A percentile compares a stretch with the other conserved stretches of the same genome.
Evolutionary conservation across 352 stramenopile species (phyloP).

Genomic region (Aphanomyces astaci): DNA sequence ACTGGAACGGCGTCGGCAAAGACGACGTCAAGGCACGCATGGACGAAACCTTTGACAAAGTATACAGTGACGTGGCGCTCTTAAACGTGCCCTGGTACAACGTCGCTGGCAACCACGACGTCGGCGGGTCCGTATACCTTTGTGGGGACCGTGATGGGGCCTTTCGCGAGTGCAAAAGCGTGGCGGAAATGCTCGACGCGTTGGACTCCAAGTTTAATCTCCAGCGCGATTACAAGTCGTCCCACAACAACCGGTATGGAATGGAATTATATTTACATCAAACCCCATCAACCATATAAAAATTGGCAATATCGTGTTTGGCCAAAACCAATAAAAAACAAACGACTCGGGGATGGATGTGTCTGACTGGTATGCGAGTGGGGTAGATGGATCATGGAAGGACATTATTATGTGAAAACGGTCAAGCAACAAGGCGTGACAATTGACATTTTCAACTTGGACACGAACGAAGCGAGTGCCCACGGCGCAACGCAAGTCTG

Average conservation of each 20-base stretch:
- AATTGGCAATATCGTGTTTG: too few relatives aligned
- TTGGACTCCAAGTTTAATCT: slow-evolving; percentile 57
- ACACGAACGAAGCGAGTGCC: slow-evolving; percentile 81
- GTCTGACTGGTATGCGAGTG: too few relatives aligned
- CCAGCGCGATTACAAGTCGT: slow-evolving; percentile 51
- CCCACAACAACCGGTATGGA: slow-evolving; percentile 45
- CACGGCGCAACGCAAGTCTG: slow-evolving; percentile 81
- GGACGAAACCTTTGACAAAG: slow-evolving; percentile 50
- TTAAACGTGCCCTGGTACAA: slow-evolving; percentile 60
- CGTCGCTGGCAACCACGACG: slow-evolving; percentile 62
- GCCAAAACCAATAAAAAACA: too few relatives aligned
- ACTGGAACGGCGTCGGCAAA: slow-evolving; percentile 78
- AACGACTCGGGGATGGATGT: too few relatives aligned
- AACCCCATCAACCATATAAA: too few relatives aligned
- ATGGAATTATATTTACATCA: not conserved
- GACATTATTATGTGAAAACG: slow-evolving; percentile 81
- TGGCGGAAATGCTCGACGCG: slow-evolving; percentile 50
- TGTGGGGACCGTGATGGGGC: slow-evolving; percentile 58
- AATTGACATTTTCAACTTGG: slow-evolving; percentile 83
- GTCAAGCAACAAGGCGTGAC: slow-evolving; percentile 71
- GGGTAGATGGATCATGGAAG: slow-evolving; percentile 35
- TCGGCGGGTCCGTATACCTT: slow-evolving; percentile 66
- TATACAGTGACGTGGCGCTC: slow-evolving; percentile 46
- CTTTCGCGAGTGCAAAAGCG: slow-evolving; percentile 50
- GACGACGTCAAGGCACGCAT: slow-evolving; percentile 61